Evolutionary conservation across 2,329 filamentous ascomycete species (phyloP).

Genomic region (Aspergillus vadensis): DNA sequence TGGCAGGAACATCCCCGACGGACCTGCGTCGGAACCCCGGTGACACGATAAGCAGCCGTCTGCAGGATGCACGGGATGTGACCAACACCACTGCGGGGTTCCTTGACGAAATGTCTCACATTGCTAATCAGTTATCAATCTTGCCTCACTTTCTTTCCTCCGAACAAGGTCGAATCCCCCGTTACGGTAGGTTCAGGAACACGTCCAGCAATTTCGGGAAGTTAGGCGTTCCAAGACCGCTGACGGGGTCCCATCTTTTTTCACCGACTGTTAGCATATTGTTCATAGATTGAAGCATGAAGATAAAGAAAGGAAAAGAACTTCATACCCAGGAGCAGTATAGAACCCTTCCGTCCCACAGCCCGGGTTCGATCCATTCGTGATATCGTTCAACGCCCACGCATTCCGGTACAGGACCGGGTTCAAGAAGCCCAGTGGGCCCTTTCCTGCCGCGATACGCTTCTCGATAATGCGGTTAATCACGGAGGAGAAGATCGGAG

Average conservation of each 20-base stretch:
- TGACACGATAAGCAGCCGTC: neutral
- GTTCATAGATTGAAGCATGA: too few relatives aligned
- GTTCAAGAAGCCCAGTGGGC: slow-evolving; percentile 8
- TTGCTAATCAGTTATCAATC: neutral
- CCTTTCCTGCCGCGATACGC: slow-evolving; percentile 9
- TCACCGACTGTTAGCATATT: neutral
- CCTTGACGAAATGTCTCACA: neutral
- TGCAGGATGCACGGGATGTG: neutral
- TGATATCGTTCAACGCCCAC: slow-evolving; percentile 11
- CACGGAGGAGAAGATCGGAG: slow-evolving; percentile 11
- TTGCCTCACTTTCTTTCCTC: neutral
- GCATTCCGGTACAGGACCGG: slow-evolving; percentile 9
- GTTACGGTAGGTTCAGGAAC: slow-evolving; percentile 3
- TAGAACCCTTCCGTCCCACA: slow-evolving; percentile 11
- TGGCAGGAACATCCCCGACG: neutral
- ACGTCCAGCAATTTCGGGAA: slow-evolving; percentile 11
- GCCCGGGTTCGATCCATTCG: slow-evolving; percentile 6
- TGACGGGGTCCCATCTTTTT: slow-evolving; percentile 10
- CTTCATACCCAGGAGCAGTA: slow-evolving; percentile 8
- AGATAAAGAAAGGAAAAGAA: neutral
- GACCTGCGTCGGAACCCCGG: neutral
- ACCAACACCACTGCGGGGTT: neutral
- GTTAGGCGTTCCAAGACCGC: slow-evolving; percentile 8
- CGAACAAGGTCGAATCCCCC: neutral
- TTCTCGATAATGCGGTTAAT: slow-evolving; percentile 14